A percentile compares a stretch with the other conserved stretches of the same genome.
These are phyloP conservation scores for Falciphora oryzae DNA, from an alignment of 2,329 filamentous ascomycete species.

Conservation along the genomic window DNA sequence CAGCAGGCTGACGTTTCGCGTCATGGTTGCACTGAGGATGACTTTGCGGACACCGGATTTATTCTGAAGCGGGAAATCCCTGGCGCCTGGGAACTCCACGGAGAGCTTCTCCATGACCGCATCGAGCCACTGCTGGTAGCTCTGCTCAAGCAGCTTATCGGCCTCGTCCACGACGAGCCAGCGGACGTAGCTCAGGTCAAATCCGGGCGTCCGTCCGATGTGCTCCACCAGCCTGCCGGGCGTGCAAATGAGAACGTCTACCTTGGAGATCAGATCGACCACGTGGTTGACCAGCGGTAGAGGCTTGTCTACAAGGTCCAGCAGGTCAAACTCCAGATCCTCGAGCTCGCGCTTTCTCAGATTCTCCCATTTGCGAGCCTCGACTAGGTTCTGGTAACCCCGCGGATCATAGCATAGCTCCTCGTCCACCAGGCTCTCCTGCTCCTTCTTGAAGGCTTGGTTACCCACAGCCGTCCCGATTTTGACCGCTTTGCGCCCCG, in stretches of 20 bases:
- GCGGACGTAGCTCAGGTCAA: constrained; percentile 68
- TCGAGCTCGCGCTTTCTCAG: constrained; percentile 25
- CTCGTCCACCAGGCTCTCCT: constrained; percentile 40
- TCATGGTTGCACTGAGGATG: constrained; percentile 88
- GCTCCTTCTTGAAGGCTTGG: constrained; percentile 63
- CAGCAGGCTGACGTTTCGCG: constrained; percentile 74
- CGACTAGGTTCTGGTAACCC: constrained; percentile 42
- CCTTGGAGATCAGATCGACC: constrained; percentile 59
- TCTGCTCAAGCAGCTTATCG: constrained; percentile 84
- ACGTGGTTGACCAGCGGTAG: constrained; percentile 54
- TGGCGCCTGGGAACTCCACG: constrained; percentile 37
- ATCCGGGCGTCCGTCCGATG: constrained; percentile 75
- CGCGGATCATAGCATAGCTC: constrained; percentile 58
- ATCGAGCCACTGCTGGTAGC: constrained; percentile 85
- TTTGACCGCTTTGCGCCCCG: constrained; percentile 57
- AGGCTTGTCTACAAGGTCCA: constrained; percentile 26
- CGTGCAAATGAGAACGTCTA: constrained; percentile 87
- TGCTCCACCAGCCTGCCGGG: constrained; percentile 91
- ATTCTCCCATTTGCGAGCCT: constrained; percentile 18
- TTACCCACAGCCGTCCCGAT: constrained; percentile 80
- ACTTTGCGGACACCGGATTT: constrained; percentile 65
- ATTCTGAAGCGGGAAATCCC: constrained; percentile 48
- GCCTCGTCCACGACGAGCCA: constrained; percentile 95
- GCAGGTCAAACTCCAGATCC: constrained; percentile 26
- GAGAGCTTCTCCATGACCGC: constrained; percentile 60